A percentile compares a stretch with the other conserved stretches of the same genome.
These are phyloP conservation scores for Platanus orientalis DNA, from an alignment of 164 flowering plant species.

Conservation along the genomic window DNA sequence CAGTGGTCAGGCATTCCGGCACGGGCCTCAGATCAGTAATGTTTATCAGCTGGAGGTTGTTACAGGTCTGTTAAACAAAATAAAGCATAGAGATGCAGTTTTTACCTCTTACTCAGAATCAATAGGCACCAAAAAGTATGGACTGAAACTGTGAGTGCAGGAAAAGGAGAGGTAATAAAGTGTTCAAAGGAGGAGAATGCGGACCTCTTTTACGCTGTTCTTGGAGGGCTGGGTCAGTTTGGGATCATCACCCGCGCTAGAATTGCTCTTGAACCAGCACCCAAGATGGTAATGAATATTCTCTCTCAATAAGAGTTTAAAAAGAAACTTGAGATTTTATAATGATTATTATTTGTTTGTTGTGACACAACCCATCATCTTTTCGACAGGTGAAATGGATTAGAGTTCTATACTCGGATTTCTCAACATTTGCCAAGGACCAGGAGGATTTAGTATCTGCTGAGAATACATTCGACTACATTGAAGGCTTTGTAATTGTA, in stretches of 20 bases:
- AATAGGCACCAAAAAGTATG: neutral
- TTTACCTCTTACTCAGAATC: neutral
- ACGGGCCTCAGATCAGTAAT: conserved; percentile 91
- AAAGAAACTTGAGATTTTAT: neutral
- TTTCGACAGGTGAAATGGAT: conserved; percentile 84
- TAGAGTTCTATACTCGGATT: conserved; percentile 69
- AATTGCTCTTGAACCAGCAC: conserved; percentile 79
- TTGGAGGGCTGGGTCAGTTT: no score
- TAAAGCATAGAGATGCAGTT: neutral
- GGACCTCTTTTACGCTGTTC: conserved; percentile 72
- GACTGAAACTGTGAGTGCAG: conserved; percentile 37
- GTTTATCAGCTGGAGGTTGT: conserved; percentile 80
- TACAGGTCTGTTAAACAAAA: conserved; percentile 52
- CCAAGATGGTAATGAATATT: conserved; percentile 48
- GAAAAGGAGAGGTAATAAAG: conserved; percentile 71
- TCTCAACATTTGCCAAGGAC: conserved; percentile 59
- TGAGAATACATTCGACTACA: conserved; percentile 62
- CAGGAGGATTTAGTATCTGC: conserved; percentile 73
- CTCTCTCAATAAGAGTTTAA: neutral
- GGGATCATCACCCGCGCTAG: no score
- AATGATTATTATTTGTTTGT: neutral
- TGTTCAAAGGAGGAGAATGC: conserved; percentile 65
- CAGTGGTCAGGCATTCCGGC: conserved; percentile 85
- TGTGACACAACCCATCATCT: neutral
- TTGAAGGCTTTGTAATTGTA: conserved; percentile 83